Percentiles rank a stretch among this genome's conserved stretches.
Conservation (phyloP, 1,284 basidiomycete species). For the Cutaneotrichosporon dermatis region DNA sequence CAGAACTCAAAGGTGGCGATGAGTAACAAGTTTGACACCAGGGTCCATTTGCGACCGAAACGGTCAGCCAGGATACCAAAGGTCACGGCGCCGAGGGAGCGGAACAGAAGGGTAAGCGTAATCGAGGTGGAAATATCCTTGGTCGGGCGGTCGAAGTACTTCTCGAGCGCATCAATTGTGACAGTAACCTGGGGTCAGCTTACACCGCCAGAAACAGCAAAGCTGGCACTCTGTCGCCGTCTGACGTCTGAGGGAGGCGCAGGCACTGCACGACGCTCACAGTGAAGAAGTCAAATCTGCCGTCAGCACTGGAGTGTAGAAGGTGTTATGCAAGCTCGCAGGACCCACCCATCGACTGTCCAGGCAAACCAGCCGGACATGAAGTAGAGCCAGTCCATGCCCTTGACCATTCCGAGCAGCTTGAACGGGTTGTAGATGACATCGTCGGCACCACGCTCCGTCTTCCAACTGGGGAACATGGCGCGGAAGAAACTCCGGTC, state of each 20-base stretch:
- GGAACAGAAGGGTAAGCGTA: conserved; percentile 87
- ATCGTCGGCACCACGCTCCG: conserved; percentile 7
- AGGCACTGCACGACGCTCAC: not conserved
- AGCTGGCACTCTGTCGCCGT: too few species aligned
- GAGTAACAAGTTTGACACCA: conserved; percentile 69
- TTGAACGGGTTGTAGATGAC: conserved; percentile 45
- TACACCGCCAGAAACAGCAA: too few species aligned
- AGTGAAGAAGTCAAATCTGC: conserved; percentile 7
- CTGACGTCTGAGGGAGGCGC: too few species aligned
- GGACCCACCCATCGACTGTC: conserved; percentile 44
- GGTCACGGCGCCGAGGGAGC: conserved; percentile 78
- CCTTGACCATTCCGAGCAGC: conserved; percentile 48
- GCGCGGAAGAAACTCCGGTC: conserved; percentile 25
- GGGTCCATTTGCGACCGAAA: conserved; percentile 88
- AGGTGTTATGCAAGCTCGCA: too few species aligned
- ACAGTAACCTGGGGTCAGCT: conserved; percentile 5
- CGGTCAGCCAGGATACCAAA: conserved; percentile 75
- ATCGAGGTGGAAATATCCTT: conserved; percentile 62
- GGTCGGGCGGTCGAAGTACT: conserved; percentile 37
- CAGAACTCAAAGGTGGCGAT: conserved; percentile 72
- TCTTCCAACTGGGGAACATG: conserved; percentile 29
- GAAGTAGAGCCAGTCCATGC: conserved; percentile 54
- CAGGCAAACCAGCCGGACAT: conserved; percentile 59
- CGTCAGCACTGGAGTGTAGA: not conserved
- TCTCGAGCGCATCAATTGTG: conserved; percentile 55